phyloP scores from a whole-genome alignment of 2,329 filamentous ascomycete genomes.

The Hypoxylon sp. region DNA sequence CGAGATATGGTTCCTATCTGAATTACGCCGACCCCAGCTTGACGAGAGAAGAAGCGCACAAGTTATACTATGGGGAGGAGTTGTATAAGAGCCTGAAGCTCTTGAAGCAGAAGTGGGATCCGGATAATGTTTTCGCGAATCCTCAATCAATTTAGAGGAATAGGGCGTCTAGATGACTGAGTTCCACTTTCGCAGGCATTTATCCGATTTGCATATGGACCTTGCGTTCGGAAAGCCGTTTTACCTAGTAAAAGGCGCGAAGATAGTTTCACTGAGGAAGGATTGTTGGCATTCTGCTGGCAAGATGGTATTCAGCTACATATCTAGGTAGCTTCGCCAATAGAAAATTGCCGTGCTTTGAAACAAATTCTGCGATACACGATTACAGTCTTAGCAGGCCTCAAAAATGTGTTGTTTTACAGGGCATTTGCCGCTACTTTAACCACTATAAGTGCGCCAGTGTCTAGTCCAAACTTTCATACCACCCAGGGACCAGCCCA shows the following conservation, averaged over 20 bases:
- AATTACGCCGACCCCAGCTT: slow-evolving; percentile 52
- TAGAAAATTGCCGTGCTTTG: neutral
- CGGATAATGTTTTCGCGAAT: slow-evolving; percentile 48
- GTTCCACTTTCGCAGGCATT: neutral
- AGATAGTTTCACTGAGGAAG: neutral
- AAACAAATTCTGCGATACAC: neutral
- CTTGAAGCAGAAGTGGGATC: slow-evolving; percentile 49
- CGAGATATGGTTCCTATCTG: slow-evolving; percentile 46
- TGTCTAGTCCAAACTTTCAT: too few relatives aligned
- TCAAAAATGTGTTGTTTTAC: too few relatives aligned
- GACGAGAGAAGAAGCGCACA: slow-evolving; percentile 41
- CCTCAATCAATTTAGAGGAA: slow-evolving; percentile 48
- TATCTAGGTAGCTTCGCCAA: neutral
- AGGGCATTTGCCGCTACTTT: too few relatives aligned
- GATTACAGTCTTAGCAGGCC: neutral
- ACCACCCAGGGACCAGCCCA: too few relatives aligned
- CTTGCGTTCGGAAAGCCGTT: neutral
- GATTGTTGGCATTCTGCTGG: neutral
- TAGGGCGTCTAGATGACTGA: neutral
- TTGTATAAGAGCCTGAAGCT: slow-evolving; percentile 37
- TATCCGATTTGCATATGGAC: neutral
- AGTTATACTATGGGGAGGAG: slow-evolving; percentile 47
- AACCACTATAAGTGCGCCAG: too few relatives aligned
- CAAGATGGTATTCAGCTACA: neutral
- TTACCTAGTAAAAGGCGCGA: neutral